Evolutionary conservation across 2,329 filamentous ascomycete genomes (phyloP), one percentile per base, ranked within the genome.

Genomic region (Xenosphaeropsis pyriputrescens): DNA sequence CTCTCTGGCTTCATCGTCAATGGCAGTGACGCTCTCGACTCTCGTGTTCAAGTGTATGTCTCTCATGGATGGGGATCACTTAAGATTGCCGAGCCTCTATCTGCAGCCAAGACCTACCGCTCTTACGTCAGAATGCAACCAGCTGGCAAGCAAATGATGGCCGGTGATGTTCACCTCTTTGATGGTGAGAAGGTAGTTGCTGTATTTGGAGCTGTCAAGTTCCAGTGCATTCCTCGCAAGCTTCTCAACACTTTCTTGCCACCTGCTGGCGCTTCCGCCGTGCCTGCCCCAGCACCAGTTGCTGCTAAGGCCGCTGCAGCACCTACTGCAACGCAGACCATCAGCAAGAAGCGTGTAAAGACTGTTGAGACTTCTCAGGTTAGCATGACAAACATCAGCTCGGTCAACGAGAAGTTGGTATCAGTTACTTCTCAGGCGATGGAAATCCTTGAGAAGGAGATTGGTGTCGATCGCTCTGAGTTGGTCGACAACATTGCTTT

Each of bases 221-320:
- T 52, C 33, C 50, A 52, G 26, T 49, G 47, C 41, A 49, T 52
- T 37, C 47, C 77, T 29, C 75, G 78, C 48, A 70, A 71, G 65
- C 81, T 79, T 15, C 63, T 82, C 41, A 78, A 79, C 61, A 68
- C 75, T 47, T 69, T 83, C 54, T 60, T 83, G 43, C 76, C 78
- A 39, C 75, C 75, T 2, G 62, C 66, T 34, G 70, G 70, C 43
- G 58, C 56, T 30, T 9, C 22, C 3, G 55, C 58, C 16, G 56
- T 59, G 32, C 52, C 56, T 22, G 48, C 61, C 18, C 45, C 53
- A 3, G 48, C 55, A 8, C 40, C 55, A 12, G 43, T 47, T 11
- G 43, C 50, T 6, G 42, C 48, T 32, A 56, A 55, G 46, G 45
- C 50, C 15, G 43, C 52, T 1, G 40, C 56, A 18, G 44, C 54